Evolutionary conservation across 2,329 filamentous ascomycete genomes (phyloP), one percentile per base, ranked within the genome.

Genomic region (Talaromyces sp.): DNA sequence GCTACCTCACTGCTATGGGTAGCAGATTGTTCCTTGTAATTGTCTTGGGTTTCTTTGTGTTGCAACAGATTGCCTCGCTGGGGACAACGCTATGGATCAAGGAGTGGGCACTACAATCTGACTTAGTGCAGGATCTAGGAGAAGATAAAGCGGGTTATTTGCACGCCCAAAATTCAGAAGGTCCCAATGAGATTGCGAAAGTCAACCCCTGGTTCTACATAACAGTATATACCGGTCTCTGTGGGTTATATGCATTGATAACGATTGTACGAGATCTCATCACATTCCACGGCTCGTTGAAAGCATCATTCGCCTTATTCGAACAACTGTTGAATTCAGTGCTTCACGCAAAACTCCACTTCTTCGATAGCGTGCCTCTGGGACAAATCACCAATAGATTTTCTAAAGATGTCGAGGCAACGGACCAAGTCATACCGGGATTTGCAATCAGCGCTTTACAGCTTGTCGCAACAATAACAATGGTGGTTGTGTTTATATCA

Each of bases 71-170:
- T 31, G 47, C 35, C 13, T 13, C 60, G 13, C 60, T 62, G 3
- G 60, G 27, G n/a, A 62, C 60, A 33, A 62, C 50, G 22, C 47
- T 62, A 17, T 62, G 60, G 60, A 52, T 62, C 47, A 62, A 62
- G 47, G 31, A 62, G 54, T 62, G 60, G 60, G 31, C 60, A n/a
- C 43, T 62, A 6, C n/a, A 27, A 62, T 62, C 49, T 52, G 60
- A 62, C 19, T 15, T 45, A 8, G 41, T 19, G 9, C 41, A 45
- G 41, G 41, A 45, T 19, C 39, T n/a, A 31, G 27, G 27, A 31
- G 27, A 31, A 31, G 27, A 31, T 31, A 31, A 1, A 31, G 27
- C 27, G 27, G 27, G 27, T 1, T 8, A 31, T 31, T 6, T 31
- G 27, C 27, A 31, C 27, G 27, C 7, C 4, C 27, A 31, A 31